Evolutionary conservation across 805 yeast species (phyloP), one percentile per base, ranked within the genome.

Genomic region (Cyberlindnera mycetangii): DNA sequence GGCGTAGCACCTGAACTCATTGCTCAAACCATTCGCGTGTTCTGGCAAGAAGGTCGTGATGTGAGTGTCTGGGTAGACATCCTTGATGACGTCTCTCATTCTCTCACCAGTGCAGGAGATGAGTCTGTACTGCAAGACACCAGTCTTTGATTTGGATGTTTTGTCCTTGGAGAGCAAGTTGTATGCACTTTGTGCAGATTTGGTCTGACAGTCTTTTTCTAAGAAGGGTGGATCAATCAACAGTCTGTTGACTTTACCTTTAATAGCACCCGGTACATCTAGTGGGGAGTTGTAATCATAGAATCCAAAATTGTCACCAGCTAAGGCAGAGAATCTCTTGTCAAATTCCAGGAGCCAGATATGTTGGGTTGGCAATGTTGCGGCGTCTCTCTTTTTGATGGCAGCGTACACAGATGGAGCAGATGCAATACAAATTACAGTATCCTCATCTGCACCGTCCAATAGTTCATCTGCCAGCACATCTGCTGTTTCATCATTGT

Each of bases 361-460:
- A 40, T 84, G 76, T 42, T 79, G 56, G 0, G 89, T 86, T 31
- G 90, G 90, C 30, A 85, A 52, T 4, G 70, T 68, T 7, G 62
- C 64, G 8, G 63, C 62, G 4, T 79, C 77, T 41, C 76, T 70
- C 46, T 76, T 75, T 50, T 73, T 74, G 35, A 89, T 76, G 0
- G 92, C 93, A 1, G 95, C 95, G 66, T 83, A 89, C 3, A 88
- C 96, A 0, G 96, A 85, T 16, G 97, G 97, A 2, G 97, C 96
- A 67, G 90, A 81, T 2, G 85, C 87, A 42, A 89, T 75, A 39
- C 85, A 86, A 35, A 89, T 74, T 1, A 79, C 81, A 0, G 95
- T 85, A 31, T 76, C 72, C 42, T 74, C 74, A 52, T 82, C 85
- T 1, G 95, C 93, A 7, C 88, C 93, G 28, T 82, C 86, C 12